Evolutionary conservation across 2,329 filamentous ascomycete species (phyloP), one percentile per base, ranked within the genome.

Genomic region (Teratosphaeria zuluensis): DNA sequence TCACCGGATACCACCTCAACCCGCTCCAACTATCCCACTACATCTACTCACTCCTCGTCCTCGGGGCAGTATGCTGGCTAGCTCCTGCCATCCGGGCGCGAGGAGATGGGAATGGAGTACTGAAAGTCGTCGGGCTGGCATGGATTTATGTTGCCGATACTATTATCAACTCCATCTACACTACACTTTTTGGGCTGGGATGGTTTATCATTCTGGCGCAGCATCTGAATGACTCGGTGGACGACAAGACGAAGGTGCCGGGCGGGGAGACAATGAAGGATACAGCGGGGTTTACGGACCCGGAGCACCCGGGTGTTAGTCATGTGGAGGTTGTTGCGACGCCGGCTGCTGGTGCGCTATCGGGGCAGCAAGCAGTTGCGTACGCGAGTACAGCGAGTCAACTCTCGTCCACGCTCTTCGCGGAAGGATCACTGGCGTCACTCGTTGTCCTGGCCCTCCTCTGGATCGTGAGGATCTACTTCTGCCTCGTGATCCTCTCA

Each of bases 1-100:
- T 96, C 64, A 95, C 92, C 28, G 92, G 92, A 71, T 91, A 89
- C 74, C 80, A 87, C 66, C 84, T 96, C 62, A 92, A 90, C 57
- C 80, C 85, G 32, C 81, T 94, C 28, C 92, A 96, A 74, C 81
- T 96, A 59, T 89, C 88, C 59, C 94, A 95, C 81, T 96, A 96
- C 79, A 81, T 95, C 54, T 95, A 95, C 80, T 94, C 89, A 30
- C 81, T 94, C 61, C 67, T 83, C 62, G 82, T 88, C 31, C 84
- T 96, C 63, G 78, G 81, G 63, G 75, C 88, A 53, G 82, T 89
- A 65, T 79, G 83, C 56, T 82, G 84, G 67, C 85, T 95, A 54
- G 82, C 89, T 68, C 88, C 88, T 54, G 87, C 94, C 71, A 89
- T 96, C 71, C 86, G 89, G 63, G 82, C 84, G 67, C 59, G 61